These are phyloP conservation scores for Polyplosphaeria fusca DNA, from an alignment of 495 filamentous ascomycete genomes.

Conservation along the genomic window DNA sequence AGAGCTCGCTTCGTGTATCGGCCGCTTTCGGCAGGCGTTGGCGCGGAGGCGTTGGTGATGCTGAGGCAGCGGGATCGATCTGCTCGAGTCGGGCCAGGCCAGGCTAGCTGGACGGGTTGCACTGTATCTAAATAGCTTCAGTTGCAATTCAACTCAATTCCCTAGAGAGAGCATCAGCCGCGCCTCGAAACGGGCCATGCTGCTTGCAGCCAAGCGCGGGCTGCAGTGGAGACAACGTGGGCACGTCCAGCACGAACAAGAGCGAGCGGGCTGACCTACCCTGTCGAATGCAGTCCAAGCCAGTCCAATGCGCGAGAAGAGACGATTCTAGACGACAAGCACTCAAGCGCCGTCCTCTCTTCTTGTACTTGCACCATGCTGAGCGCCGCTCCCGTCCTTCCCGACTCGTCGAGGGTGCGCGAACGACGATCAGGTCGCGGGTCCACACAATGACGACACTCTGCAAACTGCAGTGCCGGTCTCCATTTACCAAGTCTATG, in stretches of 20 bases:
- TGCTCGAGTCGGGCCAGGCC: not conserved
- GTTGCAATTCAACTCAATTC: not conserved
- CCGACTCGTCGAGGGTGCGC: conserved; percentile 4
- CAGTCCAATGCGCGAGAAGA: too few species aligned
- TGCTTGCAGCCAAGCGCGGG: conserved; percentile 9
- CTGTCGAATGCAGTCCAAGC: too few species aligned
- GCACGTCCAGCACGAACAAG: not conserved
- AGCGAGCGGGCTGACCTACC: conserved; percentile 22
- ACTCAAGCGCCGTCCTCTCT: too few species aligned
- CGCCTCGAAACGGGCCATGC: not conserved
- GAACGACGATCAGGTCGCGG: not conserved
- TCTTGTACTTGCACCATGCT: not conserved
- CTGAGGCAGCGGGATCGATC: not conserved
- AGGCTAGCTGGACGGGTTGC: too few species aligned
- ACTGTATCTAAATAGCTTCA: not conserved
- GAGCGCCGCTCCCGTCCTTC: conserved; percentile 1
- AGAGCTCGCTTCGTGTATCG: not conserved
- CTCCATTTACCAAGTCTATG: not conserved
- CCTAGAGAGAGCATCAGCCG: not conserved
- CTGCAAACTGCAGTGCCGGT: not conserved
- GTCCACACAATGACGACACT: conserved; percentile 24
- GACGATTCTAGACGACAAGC: too few species aligned
- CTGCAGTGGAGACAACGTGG: not conserved
- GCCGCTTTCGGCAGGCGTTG: conserved; percentile 1
- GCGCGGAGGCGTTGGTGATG: not conserved